These are phyloP conservation scores for Noccaea caerulescens DNA, from an alignment of 345 rosid species.

Conservation along the genomic window DNA sequence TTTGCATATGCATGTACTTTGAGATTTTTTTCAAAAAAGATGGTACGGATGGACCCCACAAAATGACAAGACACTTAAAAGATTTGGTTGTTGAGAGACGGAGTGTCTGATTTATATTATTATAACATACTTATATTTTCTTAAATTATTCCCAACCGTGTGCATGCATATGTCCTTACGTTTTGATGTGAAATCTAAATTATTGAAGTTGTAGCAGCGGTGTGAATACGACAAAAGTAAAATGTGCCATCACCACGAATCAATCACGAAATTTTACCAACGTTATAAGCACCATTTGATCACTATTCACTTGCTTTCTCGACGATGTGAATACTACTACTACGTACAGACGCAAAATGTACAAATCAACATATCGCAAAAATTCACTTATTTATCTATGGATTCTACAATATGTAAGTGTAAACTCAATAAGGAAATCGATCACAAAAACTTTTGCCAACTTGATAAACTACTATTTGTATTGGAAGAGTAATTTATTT, in stretches of 20 bases:
- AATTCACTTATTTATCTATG: not conserved
- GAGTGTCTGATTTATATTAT: slow-evolving; percentile 8
- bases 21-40: slow-evolving; percentile 4
- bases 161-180: slow-evolving; percentile 46
- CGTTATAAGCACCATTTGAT: slow-evolving; percentile 1
- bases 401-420: slow-evolving; percentile 2
- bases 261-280: slow-evolving; percentile 11
- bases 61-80: slow-evolving; percentile 35
- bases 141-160: slow-evolving; percentile 45
- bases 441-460: slow-evolving; percentile 15
- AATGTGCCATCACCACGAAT: slow-evolving; percentile 7
- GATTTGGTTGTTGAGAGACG: slow-evolving; percentile 40
- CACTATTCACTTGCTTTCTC: slow-evolving; percentile 15
- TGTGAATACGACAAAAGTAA: slow-evolving; percentile 9
- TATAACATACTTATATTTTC: slow-evolving; percentile 18
- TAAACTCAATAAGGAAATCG: not conserved
- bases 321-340: not conserved
- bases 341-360: not conserved
- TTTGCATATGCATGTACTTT: slow-evolving; percentile 41
- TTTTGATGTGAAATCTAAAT: slow-evolving; percentile 36
- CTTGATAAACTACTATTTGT: not conserved
- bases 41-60: slow-evolving; percentile 44
- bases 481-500: too few species aligned
- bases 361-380: slow-evolving; percentile 6
- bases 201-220: slow-evolving; percentile 31